Evolutionary conservation across 2,329 filamentous ascomycete genomes (phyloP), one percentile per base, ranked within the genome.

Genomic region (Neocucurbitaria cava): DNA sequence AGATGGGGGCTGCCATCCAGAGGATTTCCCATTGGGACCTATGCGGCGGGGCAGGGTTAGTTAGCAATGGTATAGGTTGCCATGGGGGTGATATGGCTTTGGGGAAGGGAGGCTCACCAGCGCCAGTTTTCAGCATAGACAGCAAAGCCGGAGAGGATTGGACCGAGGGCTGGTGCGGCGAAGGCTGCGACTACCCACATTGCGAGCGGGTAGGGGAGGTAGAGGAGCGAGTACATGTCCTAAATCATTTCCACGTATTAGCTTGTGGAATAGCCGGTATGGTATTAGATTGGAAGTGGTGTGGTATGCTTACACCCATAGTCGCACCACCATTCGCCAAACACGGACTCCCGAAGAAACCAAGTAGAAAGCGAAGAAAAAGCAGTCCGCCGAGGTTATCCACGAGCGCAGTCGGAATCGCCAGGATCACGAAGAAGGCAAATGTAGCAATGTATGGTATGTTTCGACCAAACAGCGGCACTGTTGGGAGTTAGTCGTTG

Each of bases 11-110:
- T 0, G 85, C 78, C 17, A 83, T 79, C 85, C 85, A 89, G 52
- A 89, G 77, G 50, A 88, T 83, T 65, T 88, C 85, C 78, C 83
- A 87, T 10, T 86, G 76, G 0, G 83, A 83, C 86, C 86, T 41
- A n/a, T 36, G 17, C 6, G 33, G 11, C 6, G 7, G 24, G 20
- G 24, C 13, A 13, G 17, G 6, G 9, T 18, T 11, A 13, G 20
- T 9, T 41, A 13, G 9, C n/a, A n/a, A n/a, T n/a, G n/a, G n/a
- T n/a, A n/a, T n/a, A n/a, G n/a, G n/a, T 11, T 23, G 17, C 6
- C 5, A 20, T 23, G 18, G 18, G 20, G 20, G n/a, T n/a, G n/a
- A n/a, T n/a, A n/a, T n/a, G n/a, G n/a, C n/a, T 24, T 41, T 26
- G 20, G 18, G 21, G 18, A 3, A 41, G 3, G n/a, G 10, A 24